These are phyloP conservation scores for Beauveria varroae DNA, from an alignment of 2,329 filamentous ascomycete genomes.

Conservation along the genomic window DNA sequence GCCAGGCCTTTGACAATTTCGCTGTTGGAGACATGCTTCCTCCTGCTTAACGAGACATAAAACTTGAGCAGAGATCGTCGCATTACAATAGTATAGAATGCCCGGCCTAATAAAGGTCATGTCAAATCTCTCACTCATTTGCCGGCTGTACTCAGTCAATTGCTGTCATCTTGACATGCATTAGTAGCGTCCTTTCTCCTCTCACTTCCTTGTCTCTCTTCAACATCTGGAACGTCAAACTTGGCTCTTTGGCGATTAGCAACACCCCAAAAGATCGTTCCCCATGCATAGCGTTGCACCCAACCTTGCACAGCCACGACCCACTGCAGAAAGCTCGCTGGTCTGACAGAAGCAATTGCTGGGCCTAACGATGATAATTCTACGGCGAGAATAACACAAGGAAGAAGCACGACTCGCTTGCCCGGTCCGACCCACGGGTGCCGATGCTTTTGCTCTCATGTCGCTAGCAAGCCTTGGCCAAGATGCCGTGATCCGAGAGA, in stretches of 20 bases:
- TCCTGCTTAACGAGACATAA: not conserved
- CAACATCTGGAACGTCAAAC: not conserved
- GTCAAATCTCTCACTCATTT: not conserved
- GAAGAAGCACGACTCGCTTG: not conserved
- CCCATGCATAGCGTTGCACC: not conserved
- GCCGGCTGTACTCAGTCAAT: not conserved
- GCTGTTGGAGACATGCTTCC: not conserved
- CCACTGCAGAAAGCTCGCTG: not conserved
- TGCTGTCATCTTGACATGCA: not conserved
- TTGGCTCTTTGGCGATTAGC: not conserved
- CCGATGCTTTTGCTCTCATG: not conserved
- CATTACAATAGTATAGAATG: not conserved
- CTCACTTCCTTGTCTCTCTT: not conserved
- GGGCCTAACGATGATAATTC: not conserved
- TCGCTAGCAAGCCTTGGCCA: conserved; percentile 8
- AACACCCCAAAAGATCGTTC: not conserved
- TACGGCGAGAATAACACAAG: not conserved
- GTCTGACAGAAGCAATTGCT: not conserved
- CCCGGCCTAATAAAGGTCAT: not conserved
- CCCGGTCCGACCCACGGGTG: conserved; percentile 1
- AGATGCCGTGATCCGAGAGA: conserved; percentile 9
- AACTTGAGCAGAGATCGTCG: not conserved
- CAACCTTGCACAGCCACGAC: conserved; percentile 2
- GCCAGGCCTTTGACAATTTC: not conserved
- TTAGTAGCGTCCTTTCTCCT: not conserved